These are phyloP conservation scores for Oidiodendron maius DNA, from an alignment of 495 filamentous ascomycete species.

Conservation along the genomic window DNA sequence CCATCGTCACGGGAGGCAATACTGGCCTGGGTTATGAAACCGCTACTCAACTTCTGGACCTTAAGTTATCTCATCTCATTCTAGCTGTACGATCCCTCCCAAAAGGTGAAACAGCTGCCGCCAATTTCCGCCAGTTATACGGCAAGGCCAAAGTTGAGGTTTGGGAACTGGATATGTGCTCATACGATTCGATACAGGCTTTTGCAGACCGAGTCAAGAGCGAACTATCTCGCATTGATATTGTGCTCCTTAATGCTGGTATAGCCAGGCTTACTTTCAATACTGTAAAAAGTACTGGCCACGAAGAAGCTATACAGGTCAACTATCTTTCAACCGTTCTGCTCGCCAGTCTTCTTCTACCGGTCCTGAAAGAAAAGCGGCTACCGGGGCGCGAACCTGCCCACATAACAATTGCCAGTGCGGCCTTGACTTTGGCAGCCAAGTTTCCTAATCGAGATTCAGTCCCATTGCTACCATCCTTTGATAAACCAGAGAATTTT, in stretches of 20 bases:
- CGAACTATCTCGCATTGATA: conserved; percentile 32
- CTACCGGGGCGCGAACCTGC: conserved; percentile 27
- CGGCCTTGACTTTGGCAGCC: conserved; percentile 22
- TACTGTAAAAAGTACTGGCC: conserved; percentile 30
- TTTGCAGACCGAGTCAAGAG: conserved; percentile 29
- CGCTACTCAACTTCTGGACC: conserved; percentile 36
- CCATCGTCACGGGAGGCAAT: conserved; percentile 48
- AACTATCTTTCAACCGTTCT: conserved; percentile 41
- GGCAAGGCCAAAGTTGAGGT: conserved; percentile 38
- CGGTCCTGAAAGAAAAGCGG: conserved; percentile 33
- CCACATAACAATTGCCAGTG: conserved; percentile 33
- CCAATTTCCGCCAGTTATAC: conserved; percentile 25
- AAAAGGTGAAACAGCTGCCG: conserved; percentile 39
- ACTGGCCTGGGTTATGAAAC: conserved; percentile 45
- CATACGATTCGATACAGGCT: conserved; percentile 36
- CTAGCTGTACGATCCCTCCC: conserved; percentile 43
- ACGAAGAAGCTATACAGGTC: conserved; percentile 37
- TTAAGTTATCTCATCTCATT: conserved; percentile 41
- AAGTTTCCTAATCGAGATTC: conserved; percentile 26
- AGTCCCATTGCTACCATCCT: conserved; percentile 29
- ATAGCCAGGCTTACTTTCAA: conserved; percentile 25
- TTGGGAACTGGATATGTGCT: conserved; percentile 45
- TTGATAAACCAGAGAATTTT: conserved; percentile 35
- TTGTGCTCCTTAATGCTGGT: conserved; percentile 48
- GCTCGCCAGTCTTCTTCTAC: conserved; percentile 40